Conservation (phyloP, 148 eudicot species). For the Beta vulgaris region DNA sequence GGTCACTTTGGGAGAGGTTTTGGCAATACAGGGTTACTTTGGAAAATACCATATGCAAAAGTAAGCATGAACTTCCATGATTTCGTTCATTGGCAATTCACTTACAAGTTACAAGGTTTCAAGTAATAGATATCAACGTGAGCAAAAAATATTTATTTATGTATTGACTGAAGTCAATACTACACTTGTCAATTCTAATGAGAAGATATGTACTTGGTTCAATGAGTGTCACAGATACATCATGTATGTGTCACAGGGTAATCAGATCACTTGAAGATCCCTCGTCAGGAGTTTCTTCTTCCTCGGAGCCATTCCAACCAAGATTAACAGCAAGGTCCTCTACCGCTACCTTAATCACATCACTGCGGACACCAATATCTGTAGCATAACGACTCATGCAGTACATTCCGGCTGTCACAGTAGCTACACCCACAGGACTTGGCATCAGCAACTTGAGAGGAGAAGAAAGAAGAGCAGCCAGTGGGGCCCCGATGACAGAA, state of each 20-base stretch:
- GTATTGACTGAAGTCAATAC: conserved; percentile 12
- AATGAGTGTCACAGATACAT: background rate
- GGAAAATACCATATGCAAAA: too few species aligned
- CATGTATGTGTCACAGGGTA: conserved; percentile 23
- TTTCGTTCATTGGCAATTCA: conserved; percentile 5
- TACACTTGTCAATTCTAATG: conserved; percentile 3
- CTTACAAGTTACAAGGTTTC: background rate
- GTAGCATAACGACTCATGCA: conserved; percentile 94
- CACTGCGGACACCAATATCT: conserved; percentile 91
- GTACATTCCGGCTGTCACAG: conserved; percentile 91
- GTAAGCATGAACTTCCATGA: conserved; percentile 16
- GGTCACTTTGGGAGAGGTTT: background rate
- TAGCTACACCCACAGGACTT: conserved; percentile 85
- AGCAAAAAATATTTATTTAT: conserved; percentile 1
- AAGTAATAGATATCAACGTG: conserved; percentile 1
- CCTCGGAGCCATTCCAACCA: conserved; percentile 47
- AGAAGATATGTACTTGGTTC: conserved; percentile 30
- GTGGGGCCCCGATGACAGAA: conserved; percentile 81
- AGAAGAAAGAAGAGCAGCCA: conserved; percentile 90
- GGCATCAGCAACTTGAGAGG: conserved; percentile 81
- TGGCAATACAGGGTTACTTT: background rate
- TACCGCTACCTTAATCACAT: conserved; percentile 83
- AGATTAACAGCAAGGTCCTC: conserved; percentile 80
- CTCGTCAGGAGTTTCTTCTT: conserved; percentile 28
- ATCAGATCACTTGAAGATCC: conserved; percentile 29